Evolutionary conservation across 78 protist species (phyloP), one percentile per base, ranked within the genome.

Genomic region (Speleostelium caveatum): DNA sequence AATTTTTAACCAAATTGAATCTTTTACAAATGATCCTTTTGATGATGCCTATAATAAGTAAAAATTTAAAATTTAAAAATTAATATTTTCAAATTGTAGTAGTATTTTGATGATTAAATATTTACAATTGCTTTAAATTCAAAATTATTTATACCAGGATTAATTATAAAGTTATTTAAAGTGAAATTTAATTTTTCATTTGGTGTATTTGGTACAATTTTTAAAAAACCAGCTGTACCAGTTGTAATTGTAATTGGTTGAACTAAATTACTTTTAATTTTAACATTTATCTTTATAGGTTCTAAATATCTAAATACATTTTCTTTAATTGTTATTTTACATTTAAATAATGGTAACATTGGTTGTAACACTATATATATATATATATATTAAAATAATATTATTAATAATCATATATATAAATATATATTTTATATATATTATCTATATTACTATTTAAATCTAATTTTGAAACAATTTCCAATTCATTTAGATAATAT

Each of bases 341-440:
- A 55, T 33, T 83, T 83, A 45, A 83, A 83, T 36, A 83, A 45
- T 38, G 77, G 91, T 38, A 56, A 35, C 79, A 83, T 83, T 56
- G 91, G 45, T 30, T 51, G 67, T 4, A 71, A 75, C 53, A 80
- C 62, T 53, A 22, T 4, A 22, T 51, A 24, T 32, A 1, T 17
- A 33, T 22, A 36, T 35, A 36, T n/a, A 22, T 38, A 41, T n/a
- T n/a, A 17, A 10, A 35, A 33, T 62, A 35, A 33, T 58, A 58
- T 26, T 1, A 58, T 22, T 53, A 60, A 60, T 60, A 60, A 28
- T 28, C 8, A 28, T 28, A 26, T 17, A 32, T 33, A 26, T 63
- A 32, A 17, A 33, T 33, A 33, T 61, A 32, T 32, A 17, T 60
- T 60, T 60, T n/a, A 28, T 14, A 26, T 28, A 28, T 60, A 6